Percentiles rank a stretch among this genome's conserved stretches.
These are phyloP conservation scores for Nakazawaea wickerhamii DNA, from an alignment of 805 yeast genomes.

Conservation along the genomic window DNA sequence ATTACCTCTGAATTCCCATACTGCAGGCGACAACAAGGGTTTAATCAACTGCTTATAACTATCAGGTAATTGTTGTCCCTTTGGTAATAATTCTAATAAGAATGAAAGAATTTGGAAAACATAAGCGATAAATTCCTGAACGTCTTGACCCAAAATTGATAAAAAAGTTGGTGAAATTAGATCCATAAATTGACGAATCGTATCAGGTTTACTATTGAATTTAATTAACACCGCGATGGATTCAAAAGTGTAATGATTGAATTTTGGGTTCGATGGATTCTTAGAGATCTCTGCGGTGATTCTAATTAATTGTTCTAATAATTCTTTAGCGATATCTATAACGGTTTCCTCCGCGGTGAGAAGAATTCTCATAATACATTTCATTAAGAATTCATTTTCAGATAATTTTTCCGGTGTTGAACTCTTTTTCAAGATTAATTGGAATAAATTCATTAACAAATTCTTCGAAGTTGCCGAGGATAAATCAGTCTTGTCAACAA, in stretches of 20 bases:
- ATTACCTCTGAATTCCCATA: slow-evolving; percentile 93
- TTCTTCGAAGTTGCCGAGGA: slow-evolving; percentile 52
- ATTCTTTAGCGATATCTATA: slow-evolving; percentile 37
- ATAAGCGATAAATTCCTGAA: slow-evolving; percentile 92
- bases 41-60: slow-evolving; percentile 61
- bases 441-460: slow-evolving; percentile 60
- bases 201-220: slow-evolving; percentile 30
- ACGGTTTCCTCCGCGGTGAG: slow-evolving; percentile 66
- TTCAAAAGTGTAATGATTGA: slow-evolving; percentile 88
- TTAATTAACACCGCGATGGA: slow-evolving; percentile 73
- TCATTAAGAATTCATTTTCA: slow-evolving; percentile 92
- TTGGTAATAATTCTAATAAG: slow-evolving; percentile 59
- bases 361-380: slow-evolving; percentile 77
- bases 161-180: slow-evolving; percentile 64
- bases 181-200: slow-evolving; percentile 37
- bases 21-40: slow-evolving; percentile 82
- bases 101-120: slow-evolving; percentile 85
- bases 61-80: slow-evolving; percentile 47
- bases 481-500: slow-evolving; percentile 73
- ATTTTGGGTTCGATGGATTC: slow-evolving; percentile 94
- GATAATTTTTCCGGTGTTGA: slow-evolving; percentile 84
- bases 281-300: slow-evolving; percentile 68
- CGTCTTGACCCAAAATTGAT: slow-evolving; percentile 66
- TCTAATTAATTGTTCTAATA: slow-evolving; percentile 59
- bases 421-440: slow-evolving; percentile 54